Evolutionary conservation across 2,329 filamentous ascomycete genomes (phyloP).

Genomic region (Daldinia eschscholtzii): DNA sequence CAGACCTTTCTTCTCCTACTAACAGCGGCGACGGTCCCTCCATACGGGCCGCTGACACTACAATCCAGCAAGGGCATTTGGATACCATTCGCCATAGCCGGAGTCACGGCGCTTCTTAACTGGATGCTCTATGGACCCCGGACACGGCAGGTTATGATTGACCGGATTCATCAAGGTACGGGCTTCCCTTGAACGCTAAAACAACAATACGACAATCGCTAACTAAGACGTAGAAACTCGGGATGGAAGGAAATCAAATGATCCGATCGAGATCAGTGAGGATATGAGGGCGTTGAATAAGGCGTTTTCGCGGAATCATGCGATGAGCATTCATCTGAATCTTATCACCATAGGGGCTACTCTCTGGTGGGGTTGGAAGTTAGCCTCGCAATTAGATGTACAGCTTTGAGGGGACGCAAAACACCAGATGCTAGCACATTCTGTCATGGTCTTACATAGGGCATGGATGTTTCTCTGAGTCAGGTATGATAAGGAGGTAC

Average conservation of each 20-base stretch:
- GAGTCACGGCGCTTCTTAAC: conserved; percentile 53
- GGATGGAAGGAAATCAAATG: conserved; percentile 33
- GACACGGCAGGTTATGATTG: conserved; percentile 52
- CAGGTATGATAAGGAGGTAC: background rate
- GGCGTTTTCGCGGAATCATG: conserved; percentile 54
- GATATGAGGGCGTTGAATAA: conserved; percentile 51
- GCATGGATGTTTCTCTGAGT: background rate
- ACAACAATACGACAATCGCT: background rate
- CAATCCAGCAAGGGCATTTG: conserved; percentile 50
- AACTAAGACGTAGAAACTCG: conserved; percentile 36
- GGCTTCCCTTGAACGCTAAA: background rate
- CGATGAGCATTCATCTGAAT: conserved; percentile 60
- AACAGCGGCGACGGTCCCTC: conserved; percentile 53
- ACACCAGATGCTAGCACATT: background rate
- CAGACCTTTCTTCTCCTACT: conserved; percentile 55
- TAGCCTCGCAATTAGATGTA: conserved; percentile 47
- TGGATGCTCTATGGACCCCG: conserved; percentile 55
- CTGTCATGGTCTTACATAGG: no score
- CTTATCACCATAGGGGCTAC: conserved; percentile 53
- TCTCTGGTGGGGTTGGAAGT: conserved; percentile 51
- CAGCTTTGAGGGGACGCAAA: background rate
- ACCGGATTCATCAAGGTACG: conserved; percentile 52
- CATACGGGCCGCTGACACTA: conserved; percentile 51
- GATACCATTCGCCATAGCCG: conserved; percentile 54
- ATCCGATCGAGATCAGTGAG: conserved; percentile 30